Evolutionary conservation across 352 stramenopile genomes (phyloP).

Genomic region (Globisporangium solare): DNA sequence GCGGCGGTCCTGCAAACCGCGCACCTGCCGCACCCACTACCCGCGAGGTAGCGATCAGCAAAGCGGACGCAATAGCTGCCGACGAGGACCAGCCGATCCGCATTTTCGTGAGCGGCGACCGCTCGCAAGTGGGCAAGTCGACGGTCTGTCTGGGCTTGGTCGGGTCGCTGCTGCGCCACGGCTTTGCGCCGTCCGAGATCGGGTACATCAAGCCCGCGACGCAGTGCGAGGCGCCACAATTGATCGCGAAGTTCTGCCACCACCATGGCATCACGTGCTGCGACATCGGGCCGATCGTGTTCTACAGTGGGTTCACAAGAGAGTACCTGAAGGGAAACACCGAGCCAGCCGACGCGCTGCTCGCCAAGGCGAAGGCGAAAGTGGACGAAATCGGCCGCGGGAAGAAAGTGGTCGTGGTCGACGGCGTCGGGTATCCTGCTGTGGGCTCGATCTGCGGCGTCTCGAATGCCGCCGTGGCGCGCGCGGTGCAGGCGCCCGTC

Average conservation of each 20-base stretch:
- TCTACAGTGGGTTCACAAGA: constrained; percentile 96
- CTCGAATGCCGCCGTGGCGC: constrained; percentile 69
- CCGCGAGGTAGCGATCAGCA: no score
- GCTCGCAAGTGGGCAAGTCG: constrained; percentile 94
- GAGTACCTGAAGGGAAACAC: constrained; percentile 93
- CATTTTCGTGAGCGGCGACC: constrained; percentile 74
- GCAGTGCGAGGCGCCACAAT: constrained; percentile 94
- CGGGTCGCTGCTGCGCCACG: constrained; percentile 76
- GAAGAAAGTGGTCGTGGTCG: constrained; percentile 93
- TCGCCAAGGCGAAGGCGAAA: constrained; percentile 76
- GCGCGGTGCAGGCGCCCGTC: constrained; percentile 69
- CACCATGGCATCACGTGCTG: constrained; percentile 81
- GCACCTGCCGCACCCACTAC: no score
- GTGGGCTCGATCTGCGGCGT: constrained; percentile 80
- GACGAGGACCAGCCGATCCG: constrained; percentile 22
- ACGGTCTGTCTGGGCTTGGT: constrained; percentile 94
- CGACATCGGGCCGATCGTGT: constrained; percentile 93
- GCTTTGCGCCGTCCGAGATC: constrained; percentile 68
- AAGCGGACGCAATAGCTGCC: background rate
- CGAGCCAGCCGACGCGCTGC: constrained; percentile 73
- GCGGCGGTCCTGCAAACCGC: background rate
- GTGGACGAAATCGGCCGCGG: constrained; percentile 85
- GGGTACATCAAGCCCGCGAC: constrained; percentile 99
- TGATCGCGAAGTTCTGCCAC: constrained; percentile 93
- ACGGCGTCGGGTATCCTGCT: constrained; percentile 96